Evolutionary conservation across 305 asterid species (phyloP).

Genomic region (Nicotiana rustica): DNA sequence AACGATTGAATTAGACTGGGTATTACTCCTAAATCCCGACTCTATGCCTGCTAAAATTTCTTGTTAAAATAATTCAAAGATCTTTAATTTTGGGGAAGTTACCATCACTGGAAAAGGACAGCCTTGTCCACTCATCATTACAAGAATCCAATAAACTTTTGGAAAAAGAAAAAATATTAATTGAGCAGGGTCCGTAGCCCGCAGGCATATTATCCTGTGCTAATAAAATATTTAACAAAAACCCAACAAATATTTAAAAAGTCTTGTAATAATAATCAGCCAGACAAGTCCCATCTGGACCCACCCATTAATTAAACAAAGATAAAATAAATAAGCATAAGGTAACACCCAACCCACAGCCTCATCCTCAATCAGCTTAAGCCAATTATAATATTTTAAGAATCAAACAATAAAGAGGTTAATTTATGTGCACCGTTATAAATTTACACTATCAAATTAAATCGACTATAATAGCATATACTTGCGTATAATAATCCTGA

Average conservation of each 20-base stretch:
- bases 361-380: conserved; percentile 43
- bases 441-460: too few species aligned
- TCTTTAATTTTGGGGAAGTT: not conserved
- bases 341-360: conserved; percentile 47
- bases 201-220: too few species aligned
- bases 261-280: conserved; percentile 38
- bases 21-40: not conserved
- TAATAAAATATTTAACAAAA: conserved; percentile 32
- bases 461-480: too few species aligned
- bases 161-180: not conserved
- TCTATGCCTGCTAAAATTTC: conserved; percentile 15
- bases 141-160: not conserved
- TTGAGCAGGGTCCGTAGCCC: not conserved
- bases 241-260: conserved; percentile 10
- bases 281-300: conserved; percentile 53
- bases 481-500: too few species aligned
- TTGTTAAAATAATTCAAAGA: too few species aligned
- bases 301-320: conserved; percentile 43
- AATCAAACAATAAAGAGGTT: too few species aligned
- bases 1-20: not conserved
- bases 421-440: too few species aligned
- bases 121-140: conserved; percentile 36
- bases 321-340: conserved; percentile 38
- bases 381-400: not conserved
- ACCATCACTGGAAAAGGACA: conserved; percentile 32